Evolutionary conservation across 139 green algal species (phyloP).

Genomic region (Edaphochlamys debaryana): DNA sequence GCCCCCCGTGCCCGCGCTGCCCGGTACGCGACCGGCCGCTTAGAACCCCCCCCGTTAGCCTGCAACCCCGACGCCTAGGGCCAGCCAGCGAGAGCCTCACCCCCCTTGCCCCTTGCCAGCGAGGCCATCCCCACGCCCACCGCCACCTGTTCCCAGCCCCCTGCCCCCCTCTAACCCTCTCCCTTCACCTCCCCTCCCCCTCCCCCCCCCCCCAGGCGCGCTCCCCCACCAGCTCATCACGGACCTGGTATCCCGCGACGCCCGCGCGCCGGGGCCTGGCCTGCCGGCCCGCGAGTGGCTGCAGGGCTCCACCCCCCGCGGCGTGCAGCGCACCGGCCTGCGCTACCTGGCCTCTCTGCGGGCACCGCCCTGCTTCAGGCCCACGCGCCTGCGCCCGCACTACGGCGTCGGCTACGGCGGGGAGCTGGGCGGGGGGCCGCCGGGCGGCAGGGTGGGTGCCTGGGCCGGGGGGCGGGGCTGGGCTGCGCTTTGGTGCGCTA

Average conservation of each 20-base stretch:
- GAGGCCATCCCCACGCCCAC: no score
- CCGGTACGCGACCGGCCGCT: not conserved
- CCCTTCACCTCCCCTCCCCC: not conserved
- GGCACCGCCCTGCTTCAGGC: not conserved
- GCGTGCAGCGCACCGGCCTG: not conserved
- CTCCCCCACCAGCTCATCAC: not conserved
- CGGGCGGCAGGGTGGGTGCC: not conserved
- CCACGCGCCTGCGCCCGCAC: not conserved
- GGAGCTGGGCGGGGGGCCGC: not conserved
- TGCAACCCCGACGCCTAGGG: no score
- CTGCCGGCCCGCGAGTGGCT: no score
- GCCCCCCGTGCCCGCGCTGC: not conserved
- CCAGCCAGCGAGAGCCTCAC: no score
- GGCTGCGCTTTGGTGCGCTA: no score
- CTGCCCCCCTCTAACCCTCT: not conserved
- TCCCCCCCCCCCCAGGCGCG: not conserved
- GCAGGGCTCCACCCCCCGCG: no score
- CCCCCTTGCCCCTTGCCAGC: not conserved
- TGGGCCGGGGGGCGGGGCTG: no score
- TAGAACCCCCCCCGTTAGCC: no score
- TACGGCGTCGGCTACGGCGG: slow-evolving; percentile 35
- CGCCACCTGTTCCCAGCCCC: not conserved
- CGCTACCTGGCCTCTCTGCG: slow-evolving; percentile 32
- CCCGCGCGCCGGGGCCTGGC: no score
- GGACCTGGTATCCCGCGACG: not conserved